A percentile compares a stretch with the other conserved stretches of the same genome.
Conservation (phyloP, 148 eudicot species). For the Silene conica region DNA sequence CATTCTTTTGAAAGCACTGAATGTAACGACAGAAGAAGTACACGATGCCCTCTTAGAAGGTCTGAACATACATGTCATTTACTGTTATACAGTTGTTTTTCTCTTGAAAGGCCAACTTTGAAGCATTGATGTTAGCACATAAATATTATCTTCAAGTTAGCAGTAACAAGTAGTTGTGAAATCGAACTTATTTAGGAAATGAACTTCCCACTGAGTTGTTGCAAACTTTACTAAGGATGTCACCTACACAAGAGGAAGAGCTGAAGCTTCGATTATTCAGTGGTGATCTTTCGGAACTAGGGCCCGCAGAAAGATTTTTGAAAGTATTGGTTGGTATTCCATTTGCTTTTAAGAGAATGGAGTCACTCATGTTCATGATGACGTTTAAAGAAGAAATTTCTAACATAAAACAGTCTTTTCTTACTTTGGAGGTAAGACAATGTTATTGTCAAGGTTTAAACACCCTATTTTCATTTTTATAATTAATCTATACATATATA, state of each 20-base stretch:
- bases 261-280: constrained; percentile 65
- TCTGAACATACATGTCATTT: neutral
- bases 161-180: no score
- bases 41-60: constrained; percentile 53
- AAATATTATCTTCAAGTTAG: no score
- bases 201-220: constrained; percentile 74
- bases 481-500: no score
- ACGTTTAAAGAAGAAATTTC: constrained; percentile 56
- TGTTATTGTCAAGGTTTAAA: no score
- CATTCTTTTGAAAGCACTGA: constrained; percentile 52
- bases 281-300: constrained; percentile 56
- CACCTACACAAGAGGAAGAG: constrained; percentile 87
- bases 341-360: constrained; percentile 69
- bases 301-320: constrained; percentile 70
- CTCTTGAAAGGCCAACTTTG: neutral
- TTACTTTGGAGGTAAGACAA: constrained; percentile 56
- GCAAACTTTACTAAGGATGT: constrained; percentile 72
- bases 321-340: constrained; percentile 73
- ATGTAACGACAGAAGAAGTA: constrained; percentile 56
- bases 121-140: no score
- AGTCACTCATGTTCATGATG: constrained; percentile 67
- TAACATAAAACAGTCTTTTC: constrained; percentile 50
- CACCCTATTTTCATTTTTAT: no score
- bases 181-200: constrained; percentile 43
- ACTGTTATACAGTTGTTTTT: neutral